Base-by-base conservation (phyloP, 2,329 filamentous ascomycete genomes). In the Cordyceps javanica region DNA sequence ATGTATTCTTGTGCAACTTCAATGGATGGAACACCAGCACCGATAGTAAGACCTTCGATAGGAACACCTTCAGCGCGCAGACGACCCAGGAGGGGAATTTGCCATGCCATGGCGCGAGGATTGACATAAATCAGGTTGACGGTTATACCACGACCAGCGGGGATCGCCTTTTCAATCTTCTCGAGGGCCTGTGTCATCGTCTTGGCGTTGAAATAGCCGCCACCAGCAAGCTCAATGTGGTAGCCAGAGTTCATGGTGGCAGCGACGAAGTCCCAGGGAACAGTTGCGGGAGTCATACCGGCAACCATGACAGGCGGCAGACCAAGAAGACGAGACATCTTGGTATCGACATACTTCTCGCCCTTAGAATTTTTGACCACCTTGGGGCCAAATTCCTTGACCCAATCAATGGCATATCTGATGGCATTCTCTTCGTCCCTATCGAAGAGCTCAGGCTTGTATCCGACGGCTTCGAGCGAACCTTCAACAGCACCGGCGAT, bases 371-470 rank as follows among this genome's bases (percentile, higher is more conserved):
- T 97, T 75, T 90, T 94, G 66, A 96, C 86, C 44, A 99, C 81
- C 60, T 87, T 88, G n/a, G 95, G 94, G 10, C 93, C 92, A 69
- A 94, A 92, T 72, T 97, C 92, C 74, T 95, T 95, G 59, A 99
- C 91, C 95, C 95, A 99, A 73, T 99, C 91, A 30, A 91, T 88
- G 50, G 94, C 93, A 70, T 91, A 97, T 72, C 92, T 94, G 68
- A 99, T 88, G 5, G 94, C 92, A 67, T 97, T 86, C 69, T 97
- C 90, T 67, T 92, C 91, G 70, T 99, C 94, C 58, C 94, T 89
- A 70, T 99, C 93, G 66, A 99, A 99, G 53, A 99, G 81, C 75
- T 99, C 94, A 2, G 93, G 89, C 81, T 99, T 99, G 80, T 97
- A 99, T 57, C 94, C 94, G 61, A 99, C 88, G 73, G 97, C 94